Evolutionary conservation across 2,329 filamentous ascomycete genomes (phyloP), one percentile per base, ranked within the genome.

Genomic region (Aureobasidium sp.): DNA sequence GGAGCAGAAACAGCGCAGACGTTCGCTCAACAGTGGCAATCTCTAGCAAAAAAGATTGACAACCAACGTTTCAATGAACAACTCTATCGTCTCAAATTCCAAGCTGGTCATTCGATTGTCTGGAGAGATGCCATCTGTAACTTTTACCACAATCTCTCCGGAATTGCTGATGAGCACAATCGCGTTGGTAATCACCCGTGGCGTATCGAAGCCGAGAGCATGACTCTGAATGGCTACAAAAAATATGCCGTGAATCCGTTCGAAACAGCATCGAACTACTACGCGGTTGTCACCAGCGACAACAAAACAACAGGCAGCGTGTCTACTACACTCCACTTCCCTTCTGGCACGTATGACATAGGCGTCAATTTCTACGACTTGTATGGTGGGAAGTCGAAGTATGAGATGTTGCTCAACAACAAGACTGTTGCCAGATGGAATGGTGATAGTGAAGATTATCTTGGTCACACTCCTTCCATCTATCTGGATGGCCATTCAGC

Each of bases 351-450:
- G 7, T 93, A 92, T 68, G 84, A 91, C 69, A 67, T 93, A 3
- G 89, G 86, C 0, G 82, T 93, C 10, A 91, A 90, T 67, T 93
- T 92, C 72, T 92, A 85, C 69, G 89, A 93, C 71, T 66, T 90
- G 10, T 82, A 83, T 33, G 83, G 83, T n/a, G 90, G 90, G 0
- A 82, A 80, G 64, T 82, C 90, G 3, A 78, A 80, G 2, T 93
- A 85, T 74, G 78, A 85, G 66, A 68, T 91, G 1, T 86, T 78
- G 58, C 71, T 92, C 6, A 87, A 87, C 67, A 81, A 86, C 36
- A 71, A 76, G 16, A 72, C 81, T 9, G 69, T 93, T 1, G 89
- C 88, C 0, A 70, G 75, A 15, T 93, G 90, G 90, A 69, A 54
- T 3, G 70, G 67, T 9, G 75, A 78, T 29, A 89, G 89, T 0